Evolutionary conservation across 805 yeast genomes (phyloP), one percentile per base, ranked within the genome.

Genomic region (Starmerella roubikii): DNA sequence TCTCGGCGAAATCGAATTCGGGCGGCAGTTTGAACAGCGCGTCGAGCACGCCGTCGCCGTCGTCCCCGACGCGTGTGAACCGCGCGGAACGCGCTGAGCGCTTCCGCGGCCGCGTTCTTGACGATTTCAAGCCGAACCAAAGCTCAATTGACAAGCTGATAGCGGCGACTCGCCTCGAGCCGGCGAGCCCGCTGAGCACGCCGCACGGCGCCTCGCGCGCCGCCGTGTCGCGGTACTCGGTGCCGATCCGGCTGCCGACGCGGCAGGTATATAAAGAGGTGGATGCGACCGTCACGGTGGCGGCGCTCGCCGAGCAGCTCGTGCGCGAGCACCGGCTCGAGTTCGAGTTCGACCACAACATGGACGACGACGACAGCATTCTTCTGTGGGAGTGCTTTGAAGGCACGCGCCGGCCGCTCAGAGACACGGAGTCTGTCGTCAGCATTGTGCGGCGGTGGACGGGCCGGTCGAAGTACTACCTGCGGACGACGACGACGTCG

Each of bases 281-380:
- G 5, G 7, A 35, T 13, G 35, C 27, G 21, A 21, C 30, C 22
- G 28, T 33, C 22, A 47, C 47, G 3, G 44, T 49, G 9, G 39
- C 32, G 17, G 42, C 43, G 4, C 31, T 55, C 4, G 41, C 46
- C 15, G 38, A 26, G 17, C 40, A 35, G 20, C 40, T 55, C n/a
- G 48, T 51, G n/a, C 31, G 39, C 16, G 55, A 53, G 41, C 56
- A 55, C 45, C 51, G 56, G 11, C 49, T 54, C 34, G 59, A 55
- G 43, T 41, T 55, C 37, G 47, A 44, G 20, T 40, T 44, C 28
- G 50, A 39, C 26, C 30, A 30, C 29, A 26, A 38, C 29, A 35
- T 38, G 10, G 51, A 42, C 21, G 48, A 41, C 20, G 48, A 42
- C 28, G 44, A 42, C 25, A 54, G 46, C 25, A 30, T 47, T 23